These are phyloP conservation scores for Sclerotinia borealis DNA, from an alignment of 2,329 filamentous ascomycete species.

Conservation along the genomic window DNA sequence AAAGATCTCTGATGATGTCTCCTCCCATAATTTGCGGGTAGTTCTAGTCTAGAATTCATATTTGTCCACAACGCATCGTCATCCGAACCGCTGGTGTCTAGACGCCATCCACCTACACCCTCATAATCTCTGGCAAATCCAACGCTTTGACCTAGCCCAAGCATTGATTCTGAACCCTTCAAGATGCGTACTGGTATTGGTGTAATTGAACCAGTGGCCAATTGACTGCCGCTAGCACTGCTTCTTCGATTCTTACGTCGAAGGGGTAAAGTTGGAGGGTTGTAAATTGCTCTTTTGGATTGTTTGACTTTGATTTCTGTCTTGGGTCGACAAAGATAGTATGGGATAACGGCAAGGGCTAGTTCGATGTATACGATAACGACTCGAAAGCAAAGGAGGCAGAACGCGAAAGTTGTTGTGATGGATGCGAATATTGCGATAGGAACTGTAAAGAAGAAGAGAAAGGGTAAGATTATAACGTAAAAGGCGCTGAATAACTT, in stretches of 20 bases:
- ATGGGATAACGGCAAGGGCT: slow-evolving; percentile 49
- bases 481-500: slow-evolving; percentile 49
- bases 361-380: slow-evolving; percentile 59
- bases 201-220: slow-evolving; percentile 18
- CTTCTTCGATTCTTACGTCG: slow-evolving; percentile 21
- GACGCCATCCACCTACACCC: slow-evolving; percentile 52
- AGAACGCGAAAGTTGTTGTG: slow-evolving; percentile 56
- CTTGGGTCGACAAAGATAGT: slow-evolving; percentile 40
- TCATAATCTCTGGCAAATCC: slow-evolving; percentile 53
- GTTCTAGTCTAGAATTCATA: slow-evolving; percentile 47
- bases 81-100: slow-evolving; percentile 35
- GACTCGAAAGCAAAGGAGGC: slow-evolving; percentile 54
- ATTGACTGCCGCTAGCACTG: slow-evolving; percentile 29
- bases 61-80: slow-evolving; percentile 42
- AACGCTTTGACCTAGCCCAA: slow-evolving; percentile 41
- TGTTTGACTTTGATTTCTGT: not conserved
- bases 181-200: slow-evolving; percentile 23
- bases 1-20: slow-evolving; percentile 41
- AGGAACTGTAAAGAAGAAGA: slow-evolving; percentile 57
- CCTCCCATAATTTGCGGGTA: slow-evolving; percentile 39
- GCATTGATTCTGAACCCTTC: slow-evolving; percentile 25
- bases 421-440: slow-evolving; percentile 57
- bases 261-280: slow-evolving; percentile 11
- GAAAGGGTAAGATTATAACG: slow-evolving; percentile 53
- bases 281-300: not conserved